phyloP scores from a whole-genome alignment of 305 asterid species.

The Fraxinus dipetala region DNA sequence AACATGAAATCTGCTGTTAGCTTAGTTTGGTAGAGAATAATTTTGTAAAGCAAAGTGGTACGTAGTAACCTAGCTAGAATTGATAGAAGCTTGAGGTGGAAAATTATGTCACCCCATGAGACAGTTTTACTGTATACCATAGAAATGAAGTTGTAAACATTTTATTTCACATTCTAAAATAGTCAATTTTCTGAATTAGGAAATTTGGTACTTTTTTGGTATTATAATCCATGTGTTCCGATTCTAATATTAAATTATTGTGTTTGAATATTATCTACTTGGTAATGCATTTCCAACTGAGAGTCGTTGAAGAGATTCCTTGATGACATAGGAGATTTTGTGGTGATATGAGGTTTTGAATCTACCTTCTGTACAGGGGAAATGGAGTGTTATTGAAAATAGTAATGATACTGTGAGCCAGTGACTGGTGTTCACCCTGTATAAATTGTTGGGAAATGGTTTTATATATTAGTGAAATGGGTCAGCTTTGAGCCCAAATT shows the following conservation, averaged over 20 bases:
- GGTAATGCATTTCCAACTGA: neutral
- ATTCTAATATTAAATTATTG: neutral
- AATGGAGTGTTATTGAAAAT: neutral
- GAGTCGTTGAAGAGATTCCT: neutral
- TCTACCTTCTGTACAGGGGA: neutral
- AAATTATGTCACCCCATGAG: neutral
- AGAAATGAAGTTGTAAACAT: neutral
- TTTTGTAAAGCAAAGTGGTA: constrained; percentile 8
- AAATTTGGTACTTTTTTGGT: neutral
- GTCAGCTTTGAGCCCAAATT: no score
- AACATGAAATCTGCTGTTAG: neutral
- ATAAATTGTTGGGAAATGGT: no score
- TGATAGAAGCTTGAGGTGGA: neutral
- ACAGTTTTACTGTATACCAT: neutral
- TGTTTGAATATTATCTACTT: neutral
- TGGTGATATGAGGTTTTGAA: neutral
- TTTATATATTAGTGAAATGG: no score
- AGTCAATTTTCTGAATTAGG: neutral
- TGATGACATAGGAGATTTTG: neutral
- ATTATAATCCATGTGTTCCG: neutral
- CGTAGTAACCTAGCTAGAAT: neutral
- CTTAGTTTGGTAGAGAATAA: neutral
- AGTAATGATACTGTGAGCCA: no score
- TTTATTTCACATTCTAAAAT: neutral
- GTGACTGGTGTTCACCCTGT: no score